Percentiles rank a stretch among this genome's conserved stretches.
phyloP scores from a whole-genome alignment of 176 grass and related monocot species.

The Hsuehochloa calcarea region DNA sequence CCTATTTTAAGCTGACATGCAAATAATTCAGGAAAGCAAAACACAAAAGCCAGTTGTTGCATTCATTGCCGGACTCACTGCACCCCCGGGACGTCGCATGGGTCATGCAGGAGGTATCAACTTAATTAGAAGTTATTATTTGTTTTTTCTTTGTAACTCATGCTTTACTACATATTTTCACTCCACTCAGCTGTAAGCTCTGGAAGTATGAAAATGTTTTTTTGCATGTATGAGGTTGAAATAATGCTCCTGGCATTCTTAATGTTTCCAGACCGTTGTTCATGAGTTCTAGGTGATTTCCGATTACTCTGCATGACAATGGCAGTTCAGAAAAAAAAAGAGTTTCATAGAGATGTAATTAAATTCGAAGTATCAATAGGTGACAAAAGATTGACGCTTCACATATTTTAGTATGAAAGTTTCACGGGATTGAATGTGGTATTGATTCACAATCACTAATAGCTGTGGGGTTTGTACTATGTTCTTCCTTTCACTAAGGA shows the following conservation, averaged over 20 bases:
- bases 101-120: constrained; percentile 95
- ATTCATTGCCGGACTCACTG: constrained; percentile 99
- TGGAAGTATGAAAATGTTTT: neutral
- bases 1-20: constrained; percentile 18
- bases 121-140: constrained; percentile 7
- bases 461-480: neutral
- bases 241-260: neutral
- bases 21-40: constrained; percentile 68
- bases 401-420: neutral
- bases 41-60: constrained; percentile 94
- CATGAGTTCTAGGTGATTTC: neutral
- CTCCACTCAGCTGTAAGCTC: neutral
- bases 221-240: neutral
- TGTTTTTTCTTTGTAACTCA: neutral
- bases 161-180: neutral
- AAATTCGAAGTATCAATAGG: neutral
- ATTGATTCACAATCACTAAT: neutral
- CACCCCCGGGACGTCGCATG: constrained; percentile 96
- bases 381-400: neutral
- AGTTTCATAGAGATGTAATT: neutral
- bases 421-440: neutral
- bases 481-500: neutral
- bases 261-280: neutral
- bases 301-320: neutral
- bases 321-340: neutral